Conservation (phyloP, 2,329 filamentous ascomycete genomes). For the Nemania sp. region DNA sequence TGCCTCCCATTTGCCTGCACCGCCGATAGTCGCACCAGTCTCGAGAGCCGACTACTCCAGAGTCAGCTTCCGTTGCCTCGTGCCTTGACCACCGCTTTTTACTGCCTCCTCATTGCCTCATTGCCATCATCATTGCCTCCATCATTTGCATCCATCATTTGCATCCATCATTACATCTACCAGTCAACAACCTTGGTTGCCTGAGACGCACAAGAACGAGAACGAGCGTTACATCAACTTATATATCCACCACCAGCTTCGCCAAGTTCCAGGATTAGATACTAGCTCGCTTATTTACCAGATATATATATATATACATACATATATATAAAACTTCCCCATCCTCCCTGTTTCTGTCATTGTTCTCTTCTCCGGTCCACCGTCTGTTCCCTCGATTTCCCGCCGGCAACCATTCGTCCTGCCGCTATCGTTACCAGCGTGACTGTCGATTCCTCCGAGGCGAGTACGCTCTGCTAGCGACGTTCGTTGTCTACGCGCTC, state of each 20-base stretch:
- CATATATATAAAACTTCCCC: neutral
- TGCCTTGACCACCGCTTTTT: slow-evolving; percentile 7
- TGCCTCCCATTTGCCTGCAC: neutral
- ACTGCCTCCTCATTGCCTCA: neutral
- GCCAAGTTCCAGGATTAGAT: slow-evolving; percentile 11
- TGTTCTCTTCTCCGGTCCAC: slow-evolving; percentile 17
- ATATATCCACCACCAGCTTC: slow-evolving; percentile 25
- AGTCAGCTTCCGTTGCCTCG: neutral
- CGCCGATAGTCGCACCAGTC: neutral
- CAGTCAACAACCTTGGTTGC: neutral
- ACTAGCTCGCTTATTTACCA: slow-evolving; percentile 15
- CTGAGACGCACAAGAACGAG: too few relatives aligned
- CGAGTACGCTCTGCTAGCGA: neutral
- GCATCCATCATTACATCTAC: slow-evolving; percentile 15
- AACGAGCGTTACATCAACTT: too few relatives aligned
- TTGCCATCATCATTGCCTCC: neutral
- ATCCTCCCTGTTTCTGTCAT: slow-evolving; percentile 21
- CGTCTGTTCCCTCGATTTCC: slow-evolving; percentile 10
- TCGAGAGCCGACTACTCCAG: neutral
- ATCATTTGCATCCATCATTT: too few relatives aligned
- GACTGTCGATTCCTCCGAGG: neutral
- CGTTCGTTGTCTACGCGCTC: slow-evolving; percentile 14
- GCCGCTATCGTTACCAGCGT: neutral
- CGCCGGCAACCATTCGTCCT: slow-evolving; percentile 11
- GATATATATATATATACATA: slow-evolving; percentile 9